Evolutionary conservation across 352 stramenopile species (phyloP).

Genomic region (Bremia lactucae): DNA sequence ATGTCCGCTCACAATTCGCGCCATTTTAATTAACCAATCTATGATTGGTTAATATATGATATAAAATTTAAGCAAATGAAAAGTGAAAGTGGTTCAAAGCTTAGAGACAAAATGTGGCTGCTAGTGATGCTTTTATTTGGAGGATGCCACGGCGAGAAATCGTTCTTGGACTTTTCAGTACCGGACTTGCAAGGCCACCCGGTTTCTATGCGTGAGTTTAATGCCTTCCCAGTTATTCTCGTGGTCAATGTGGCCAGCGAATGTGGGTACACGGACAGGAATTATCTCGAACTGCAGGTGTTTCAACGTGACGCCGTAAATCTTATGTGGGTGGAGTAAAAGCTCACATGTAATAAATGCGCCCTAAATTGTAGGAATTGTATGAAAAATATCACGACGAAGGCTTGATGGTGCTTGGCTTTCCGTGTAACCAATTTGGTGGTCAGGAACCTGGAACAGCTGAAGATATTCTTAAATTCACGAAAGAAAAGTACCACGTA

Average conservation of each 20-base stretch:
- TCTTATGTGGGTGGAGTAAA: background rate
- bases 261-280: slow-evolving; percentile 74
- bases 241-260: slow-evolving; percentile 77
- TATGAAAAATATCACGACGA: slow-evolving; percentile 65
- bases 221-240: slow-evolving; percentile 50
- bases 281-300: slow-evolving; percentile 66
- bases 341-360: background rate
- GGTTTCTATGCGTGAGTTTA: slow-evolving; percentile 40
- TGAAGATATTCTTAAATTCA: slow-evolving; percentile 69
- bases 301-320: too few species aligned
- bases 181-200: slow-evolving; percentile 32
- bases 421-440: slow-evolving; percentile 96
- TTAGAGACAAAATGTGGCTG: slow-evolving; percentile 7
- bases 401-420: slow-evolving; percentile 84
- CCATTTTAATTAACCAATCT: too few species aligned
- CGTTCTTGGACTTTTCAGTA: slow-evolving; percentile 55
- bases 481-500: slow-evolving; percentile 56
- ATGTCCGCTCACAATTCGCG: too few species aligned
- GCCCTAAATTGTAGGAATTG: slow-evolving; percentile 14
- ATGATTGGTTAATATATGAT: too few species aligned
- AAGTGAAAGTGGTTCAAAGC: background rate
- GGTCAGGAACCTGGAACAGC: slow-evolving; percentile 74
- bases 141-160: slow-evolving; percentile 3
- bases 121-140: slow-evolving; percentile 8
- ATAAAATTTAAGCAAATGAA: slow-evolving; percentile 7